phyloP scores from a whole-genome alignment of 169 alveolate species.

The Theileria orientalis region DNA sequence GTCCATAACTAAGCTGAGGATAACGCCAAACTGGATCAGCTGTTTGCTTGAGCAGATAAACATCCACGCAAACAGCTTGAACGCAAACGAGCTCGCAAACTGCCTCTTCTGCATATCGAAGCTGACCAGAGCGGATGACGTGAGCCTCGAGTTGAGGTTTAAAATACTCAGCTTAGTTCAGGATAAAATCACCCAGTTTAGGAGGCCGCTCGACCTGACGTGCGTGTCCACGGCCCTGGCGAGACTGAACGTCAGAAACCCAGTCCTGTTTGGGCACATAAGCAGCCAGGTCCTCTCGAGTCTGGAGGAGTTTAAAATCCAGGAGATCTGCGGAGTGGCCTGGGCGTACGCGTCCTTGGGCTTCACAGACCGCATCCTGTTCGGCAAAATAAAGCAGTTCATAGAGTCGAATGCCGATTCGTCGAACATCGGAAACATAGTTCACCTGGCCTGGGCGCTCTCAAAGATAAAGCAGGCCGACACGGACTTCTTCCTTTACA shows the following conservation, averaged over 20 bases:
- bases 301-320: slow-evolving; percentile 35
- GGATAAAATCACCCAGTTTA: slow-evolving; percentile 45
- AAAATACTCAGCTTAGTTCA: slow-evolving; percentile 32
- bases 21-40: slow-evolving; percentile 61
- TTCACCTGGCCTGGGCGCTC: slow-evolving; percentile 63
- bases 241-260: slow-evolving; percentile 58
- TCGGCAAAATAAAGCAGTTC: slow-evolving; percentile 28
- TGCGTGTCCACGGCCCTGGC: slow-evolving; percentile 66
- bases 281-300: slow-evolving; percentile 31
- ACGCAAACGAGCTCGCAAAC: slow-evolving; percentile 48
- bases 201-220: slow-evolving; percentile 52
- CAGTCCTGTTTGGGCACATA: slow-evolving; percentile 48
- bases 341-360: slow-evolving; percentile 65
- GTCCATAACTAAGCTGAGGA: slow-evolving; percentile 42
- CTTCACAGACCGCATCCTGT: slow-evolving; percentile 43
- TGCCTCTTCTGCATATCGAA: slow-evolving; percentile 47
- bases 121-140: slow-evolving; percentile 14
- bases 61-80: slow-evolving; percentile 25
- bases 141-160: slow-evolving; percentile 41
- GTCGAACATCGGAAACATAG: slow-evolving; percentile 25
- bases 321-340: slow-evolving; percentile 59
- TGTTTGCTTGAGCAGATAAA: slow-evolving; percentile 20
- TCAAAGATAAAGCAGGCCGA: slow-evolving; percentile 52
- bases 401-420: slow-evolving; percentile 49
- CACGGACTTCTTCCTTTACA: slow-evolving; percentile 49